Percentiles rank a stretch among this genome's conserved stretches.
These are phyloP conservation scores for Strombidium stylifer DNA, from an alignment of 73 alveolate genomes.

Conservation along the genomic window DNA sequence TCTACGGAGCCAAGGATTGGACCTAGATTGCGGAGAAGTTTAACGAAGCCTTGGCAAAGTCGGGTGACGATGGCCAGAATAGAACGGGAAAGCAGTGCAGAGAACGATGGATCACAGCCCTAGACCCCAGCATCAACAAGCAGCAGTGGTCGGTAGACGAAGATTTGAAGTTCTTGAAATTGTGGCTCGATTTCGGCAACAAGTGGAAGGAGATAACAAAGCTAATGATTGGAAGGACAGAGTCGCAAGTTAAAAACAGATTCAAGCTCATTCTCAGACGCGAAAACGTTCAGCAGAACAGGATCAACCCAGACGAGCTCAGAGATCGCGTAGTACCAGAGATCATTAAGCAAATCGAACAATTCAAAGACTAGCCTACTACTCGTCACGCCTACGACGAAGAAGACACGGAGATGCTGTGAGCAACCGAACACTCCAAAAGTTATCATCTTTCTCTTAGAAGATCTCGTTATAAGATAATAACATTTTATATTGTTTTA, in stretches of 20 bases:
- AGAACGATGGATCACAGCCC: conserved; percentile 85
- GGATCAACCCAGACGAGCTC: too few relatives aligned
- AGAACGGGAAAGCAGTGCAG: conserved; percentile 82
- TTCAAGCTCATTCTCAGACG: conserved; percentile 46
- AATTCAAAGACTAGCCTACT: too few relatives aligned
- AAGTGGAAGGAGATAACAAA: conserved; percentile 82
- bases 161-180: conserved; percentile 64
- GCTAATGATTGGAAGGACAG: conserved; percentile 66
- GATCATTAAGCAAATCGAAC: too few relatives aligned
- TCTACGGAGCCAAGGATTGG: conserved; percentile 47
- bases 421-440: too few relatives aligned
- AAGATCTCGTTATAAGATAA: too few relatives aligned
- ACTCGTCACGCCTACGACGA: too few relatives aligned
- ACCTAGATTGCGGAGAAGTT: conserved; percentile 41
- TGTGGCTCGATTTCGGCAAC: conserved; percentile 63
- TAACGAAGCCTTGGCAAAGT: conserved; percentile 40
- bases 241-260: conserved; percentile 50
- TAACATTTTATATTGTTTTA: too few relatives aligned
- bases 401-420: too few relatives aligned
- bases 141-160: conserved; percentile 79
- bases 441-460: too few relatives aligned
- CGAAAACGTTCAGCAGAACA: conserved; percentile 27
- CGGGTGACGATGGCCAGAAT: neutral
- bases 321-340: too few relatives aligned
- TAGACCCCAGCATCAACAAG: conserved; percentile 72